These are phyloP conservation scores for Botrytis pseudocinerea DNA, from an alignment of 2,329 filamentous ascomycete species.

Conservation along the genomic window DNA sequence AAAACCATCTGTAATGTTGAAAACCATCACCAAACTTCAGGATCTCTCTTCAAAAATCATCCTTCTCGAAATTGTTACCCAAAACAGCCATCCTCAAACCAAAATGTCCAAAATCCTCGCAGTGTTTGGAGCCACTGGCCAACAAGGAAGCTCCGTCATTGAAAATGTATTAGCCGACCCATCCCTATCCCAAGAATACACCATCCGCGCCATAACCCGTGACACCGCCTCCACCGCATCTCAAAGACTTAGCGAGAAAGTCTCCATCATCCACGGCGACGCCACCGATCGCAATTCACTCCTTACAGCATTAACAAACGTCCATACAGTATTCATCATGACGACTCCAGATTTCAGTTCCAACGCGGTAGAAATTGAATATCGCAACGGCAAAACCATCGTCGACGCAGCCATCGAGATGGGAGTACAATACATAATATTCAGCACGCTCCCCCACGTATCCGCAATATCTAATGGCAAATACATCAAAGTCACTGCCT, in stretches of 20 bases:
- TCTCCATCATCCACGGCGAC: slow-evolving; percentile 46
- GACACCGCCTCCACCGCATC: slow-evolving; percentile 38
- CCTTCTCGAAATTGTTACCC: background rate
- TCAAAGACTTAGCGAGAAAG: slow-evolving; percentile 37
- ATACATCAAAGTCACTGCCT: slow-evolving; percentile 43
- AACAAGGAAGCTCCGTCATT: slow-evolving; percentile 53
- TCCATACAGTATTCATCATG: slow-evolving; percentile 50
- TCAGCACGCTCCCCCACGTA: slow-evolving; percentile 34
- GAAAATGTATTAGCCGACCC: slow-evolving; percentile 48
- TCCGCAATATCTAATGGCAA: slow-evolving; percentile 41
- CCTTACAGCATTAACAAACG: slow-evolving; percentile 45
- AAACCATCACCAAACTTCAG: background rate
- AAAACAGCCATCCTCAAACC: background rate
- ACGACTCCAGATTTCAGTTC: slow-evolving; percentile 46
- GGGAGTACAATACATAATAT: background rate
- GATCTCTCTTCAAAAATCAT: background rate
- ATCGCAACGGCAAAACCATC: slow-evolving; percentile 30
- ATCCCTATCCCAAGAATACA: slow-evolving; percentile 48
- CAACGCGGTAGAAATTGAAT: slow-evolving; percentile 20
- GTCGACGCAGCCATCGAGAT: background rate
- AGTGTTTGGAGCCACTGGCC: slow-evolving; percentile 53
- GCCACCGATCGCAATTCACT: slow-evolving; percentile 44
- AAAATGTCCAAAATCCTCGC: slow-evolving; percentile 42
- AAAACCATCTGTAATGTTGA: background rate
- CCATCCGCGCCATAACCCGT: slow-evolving; percentile 51